Base-by-base conservation (phyloP, 1,284 basidiomycete genomes). In the Leccinum insolens region DNA sequence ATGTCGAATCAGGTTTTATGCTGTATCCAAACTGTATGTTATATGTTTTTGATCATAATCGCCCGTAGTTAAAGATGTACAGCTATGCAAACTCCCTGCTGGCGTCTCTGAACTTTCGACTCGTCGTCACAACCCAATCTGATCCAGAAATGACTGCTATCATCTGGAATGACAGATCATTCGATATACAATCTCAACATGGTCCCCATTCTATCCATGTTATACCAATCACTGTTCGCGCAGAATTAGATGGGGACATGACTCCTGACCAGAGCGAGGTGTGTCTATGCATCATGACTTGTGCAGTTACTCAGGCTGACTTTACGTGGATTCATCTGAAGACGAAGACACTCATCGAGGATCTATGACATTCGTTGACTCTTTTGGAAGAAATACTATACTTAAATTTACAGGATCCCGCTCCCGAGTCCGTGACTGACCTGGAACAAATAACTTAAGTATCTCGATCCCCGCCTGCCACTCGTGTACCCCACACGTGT, bases 71-170 rank as follows among this genome's bases (percentile, higher is more conserved):
- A 67, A 17, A n/a, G 3, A 14, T 5, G 0, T 14, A 17, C 7
- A 75, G 74, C 3, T 77, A 77, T 61, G 70, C 72, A 31, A 75
- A 75, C 28, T 69, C 66, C 60, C n/a, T 77, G n/a, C 39, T 78
- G 1, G 75, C 71, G 8, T 44, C 67, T 3, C 9, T 78, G 61
- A 77, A 75, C 39, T 68, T 69, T 11, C 68, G 69, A 15, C 61
- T 76, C 2, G 66, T 76, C 41, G 62, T 76, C 37, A 67, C 66
- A 31, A 59, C 14, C 11, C 64, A 62, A 12, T 57, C 67, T 2
- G 5, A 73, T 41, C 63, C 62, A 6, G 66, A 55, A 11, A 0
- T 39, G 55, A 62, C 68, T 1, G 22, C 15, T 2, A 71, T 72
- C 4, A 25, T 72, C 22, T 74, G 70, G 70, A 25, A 59, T 4